Evolutionary conservation across 192 early-diverging fungal species (phyloP).

Genomic region (Podila epigama): DNA sequence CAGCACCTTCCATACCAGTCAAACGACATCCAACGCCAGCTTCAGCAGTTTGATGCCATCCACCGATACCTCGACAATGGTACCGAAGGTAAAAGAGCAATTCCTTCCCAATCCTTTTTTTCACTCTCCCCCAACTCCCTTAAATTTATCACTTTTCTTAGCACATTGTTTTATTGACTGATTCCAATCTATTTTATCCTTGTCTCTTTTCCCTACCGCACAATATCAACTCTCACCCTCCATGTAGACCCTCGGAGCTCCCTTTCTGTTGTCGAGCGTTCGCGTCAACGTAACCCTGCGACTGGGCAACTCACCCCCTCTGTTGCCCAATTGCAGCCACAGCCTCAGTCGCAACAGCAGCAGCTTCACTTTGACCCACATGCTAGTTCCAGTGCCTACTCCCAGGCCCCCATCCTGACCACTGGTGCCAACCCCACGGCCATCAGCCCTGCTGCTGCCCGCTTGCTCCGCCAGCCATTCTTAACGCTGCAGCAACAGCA

Average conservation of each 20-base stretch:
- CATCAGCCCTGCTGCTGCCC: conserved; percentile 32
- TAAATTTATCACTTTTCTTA: background rate
- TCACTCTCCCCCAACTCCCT: too few relatives aligned
- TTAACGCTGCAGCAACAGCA: conserved; percentile 15
- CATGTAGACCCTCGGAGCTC: conserved; percentile 21
- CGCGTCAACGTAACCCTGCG: conserved; percentile 27
- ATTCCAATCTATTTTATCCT: background rate
- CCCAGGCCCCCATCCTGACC: background rate
- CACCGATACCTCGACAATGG: conserved; percentile 30
- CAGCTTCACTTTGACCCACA: conserved; percentile 11
- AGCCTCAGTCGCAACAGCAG: too few relatives aligned
- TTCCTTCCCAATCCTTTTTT: too few relatives aligned
- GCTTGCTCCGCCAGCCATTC: conserved; percentile 26
- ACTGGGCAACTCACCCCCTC: background rate
- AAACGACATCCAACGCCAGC: conserved; percentile 20
- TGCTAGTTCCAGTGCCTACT: background rate
- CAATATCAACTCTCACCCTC: background rate
- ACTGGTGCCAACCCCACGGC: conserved; percentile 1
- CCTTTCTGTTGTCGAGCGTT: conserved; percentile 23
- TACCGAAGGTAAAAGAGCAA: background rate
- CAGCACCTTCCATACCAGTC: conserved; percentile 21
- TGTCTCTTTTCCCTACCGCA: background rate
- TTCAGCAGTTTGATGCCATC: conserved; percentile 46
- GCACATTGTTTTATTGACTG: background rate
- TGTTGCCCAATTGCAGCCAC: too few relatives aligned